Percentiles rank a stretch among this genome's conserved stretches.
Conservation (phyloP, 345 rosid species). For the Lepidium aucheri region DNA sequence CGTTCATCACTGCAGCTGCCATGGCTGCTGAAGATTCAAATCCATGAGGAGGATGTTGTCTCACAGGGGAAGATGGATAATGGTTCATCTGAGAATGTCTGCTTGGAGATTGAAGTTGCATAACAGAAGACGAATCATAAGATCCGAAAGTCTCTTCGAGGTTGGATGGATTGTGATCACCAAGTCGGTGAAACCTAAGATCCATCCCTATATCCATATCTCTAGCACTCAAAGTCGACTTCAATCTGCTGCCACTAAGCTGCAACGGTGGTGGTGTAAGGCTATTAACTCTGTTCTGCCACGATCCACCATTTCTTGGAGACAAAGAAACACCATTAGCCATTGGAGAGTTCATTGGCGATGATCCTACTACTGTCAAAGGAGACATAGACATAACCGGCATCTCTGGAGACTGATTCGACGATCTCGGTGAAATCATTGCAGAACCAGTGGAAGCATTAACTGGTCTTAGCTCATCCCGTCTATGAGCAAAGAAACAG, state of each 20-base stretch:
- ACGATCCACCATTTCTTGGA: conserved; percentile 51
- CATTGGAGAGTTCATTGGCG: conserved; percentile 77
- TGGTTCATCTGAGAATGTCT: conserved; percentile 56
- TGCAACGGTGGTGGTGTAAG: conserved; percentile 71
- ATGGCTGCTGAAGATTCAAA: conserved; percentile 82
- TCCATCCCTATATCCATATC: conserved; percentile 74
- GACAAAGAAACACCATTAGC: conserved; percentile 51
- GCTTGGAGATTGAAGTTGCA: conserved; percentile 61
- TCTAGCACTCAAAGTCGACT: conserved; percentile 66
- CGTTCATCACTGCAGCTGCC: conserved; percentile 84
- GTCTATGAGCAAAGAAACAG: conserved; percentile 94
- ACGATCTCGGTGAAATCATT: conserved; percentile 85
- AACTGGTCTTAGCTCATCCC: conserved; percentile 81
- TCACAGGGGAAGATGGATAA: conserved; percentile 56
- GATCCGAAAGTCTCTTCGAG: conserved; percentile 65
- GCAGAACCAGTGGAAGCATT: conserved; percentile 95
- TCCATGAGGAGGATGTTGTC: conserved; percentile 39
- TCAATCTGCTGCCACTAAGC: conserved; percentile 74
- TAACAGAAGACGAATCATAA: conserved; percentile 40
- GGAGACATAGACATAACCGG: conserved; percentile 50
- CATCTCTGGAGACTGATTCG: conserved; percentile 53
- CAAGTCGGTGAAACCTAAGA: conserved; percentile 41
- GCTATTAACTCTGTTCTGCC: conserved; percentile 69
- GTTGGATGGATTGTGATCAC: conserved; percentile 32
- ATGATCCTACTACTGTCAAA: conserved; percentile 45